phyloP scores from a whole-genome alignment of 192 early-diverging fungal genomes.

The Powellomyces hirtus region DNA sequence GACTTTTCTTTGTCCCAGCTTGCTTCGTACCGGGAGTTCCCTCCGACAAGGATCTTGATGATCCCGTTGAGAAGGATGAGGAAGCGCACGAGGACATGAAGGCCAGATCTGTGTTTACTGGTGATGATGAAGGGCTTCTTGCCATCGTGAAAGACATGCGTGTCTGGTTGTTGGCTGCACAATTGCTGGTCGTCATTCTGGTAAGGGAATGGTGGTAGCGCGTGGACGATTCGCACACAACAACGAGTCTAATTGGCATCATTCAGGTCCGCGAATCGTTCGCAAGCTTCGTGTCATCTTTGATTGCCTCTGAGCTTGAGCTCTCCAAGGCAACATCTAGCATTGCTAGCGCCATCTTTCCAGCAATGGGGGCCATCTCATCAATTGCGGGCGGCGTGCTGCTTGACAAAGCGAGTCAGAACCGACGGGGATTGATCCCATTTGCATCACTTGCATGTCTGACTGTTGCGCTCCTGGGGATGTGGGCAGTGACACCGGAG shows the following conservation, averaged over 20 bases:
- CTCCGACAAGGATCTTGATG: conserved; percentile 16
- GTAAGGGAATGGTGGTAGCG: background rate
- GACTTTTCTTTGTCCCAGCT: conserved; percentile 5
- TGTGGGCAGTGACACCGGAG: conserved; percentile 22
- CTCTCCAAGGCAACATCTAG: conserved; percentile 4
- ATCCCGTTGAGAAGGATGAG: conserved; percentile 12
- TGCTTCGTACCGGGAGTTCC: conserved; percentile 19
- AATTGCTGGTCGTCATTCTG: conserved; percentile 24
- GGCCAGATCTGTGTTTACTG: conserved; percentile 9
- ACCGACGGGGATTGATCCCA: conserved; percentile 23
- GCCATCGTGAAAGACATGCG: conserved; percentile 13
- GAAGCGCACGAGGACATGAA: conserved; percentile 15
- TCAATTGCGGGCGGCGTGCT: conserved; percentile 15
- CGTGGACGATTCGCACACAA: too few relatives aligned
- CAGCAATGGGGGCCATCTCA: conserved; percentile 26
- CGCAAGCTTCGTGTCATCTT: conserved; percentile 17
- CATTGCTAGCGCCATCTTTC: conserved; percentile 22
- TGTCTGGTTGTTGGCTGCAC: conserved; percentile 16
- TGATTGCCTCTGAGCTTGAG: conserved; percentile 17
- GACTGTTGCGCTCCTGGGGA: conserved; percentile 7
- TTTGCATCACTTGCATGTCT: conserved; percentile 1
- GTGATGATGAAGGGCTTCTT: background rate
- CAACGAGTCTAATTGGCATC: background rate
- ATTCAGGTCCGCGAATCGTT: conserved; percentile 25
- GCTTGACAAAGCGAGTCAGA: conserved; percentile 7